A percentile compares a stretch with the other conserved stretches of the same genome.
Conservation (phyloP, 2,329 filamentous ascomycete species). For the Ceratocystis diversiconidia region DNA sequence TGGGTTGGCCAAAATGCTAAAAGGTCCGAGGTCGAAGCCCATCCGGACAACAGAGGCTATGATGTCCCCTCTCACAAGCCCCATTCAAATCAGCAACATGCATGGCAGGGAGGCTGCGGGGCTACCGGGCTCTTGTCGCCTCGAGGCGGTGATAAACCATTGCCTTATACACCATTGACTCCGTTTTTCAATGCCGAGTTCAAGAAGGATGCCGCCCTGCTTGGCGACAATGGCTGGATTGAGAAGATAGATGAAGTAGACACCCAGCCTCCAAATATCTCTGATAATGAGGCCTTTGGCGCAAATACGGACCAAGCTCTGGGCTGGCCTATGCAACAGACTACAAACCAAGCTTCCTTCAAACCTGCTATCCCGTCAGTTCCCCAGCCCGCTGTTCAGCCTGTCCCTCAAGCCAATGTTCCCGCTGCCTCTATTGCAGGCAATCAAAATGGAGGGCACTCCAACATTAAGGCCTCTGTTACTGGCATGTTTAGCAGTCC, state of each 20-base stretch:
- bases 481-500: not conserved
- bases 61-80: not conserved
- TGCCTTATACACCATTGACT: constrained; percentile 30
- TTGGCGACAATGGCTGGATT: constrained; percentile 44
- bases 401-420: not conserved
- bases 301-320: not conserved
- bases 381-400: not conserved
- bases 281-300: not conserved
- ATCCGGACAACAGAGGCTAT: not conserved
- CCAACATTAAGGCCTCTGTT: not conserved
- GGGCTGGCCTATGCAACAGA: not conserved
- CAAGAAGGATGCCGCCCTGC: constrained; percentile 37
- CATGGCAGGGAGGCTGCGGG: not conserved
- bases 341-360: not conserved
- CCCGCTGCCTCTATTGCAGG: not conserved
- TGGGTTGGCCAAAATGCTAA: not conserved
- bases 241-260: constrained; percentile 28
- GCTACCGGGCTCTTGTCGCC: not conserved
- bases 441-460: not conserved
- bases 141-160: not conserved
- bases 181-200: constrained; percentile 30
- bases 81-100: not conserved
- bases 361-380: not conserved
- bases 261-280: not conserved
- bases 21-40: not conserved